These are phyloP conservation scores for Aspergillus brasiliensis DNA, from an alignment of 2,329 filamentous ascomycete species.

Conservation along the genomic window DNA sequence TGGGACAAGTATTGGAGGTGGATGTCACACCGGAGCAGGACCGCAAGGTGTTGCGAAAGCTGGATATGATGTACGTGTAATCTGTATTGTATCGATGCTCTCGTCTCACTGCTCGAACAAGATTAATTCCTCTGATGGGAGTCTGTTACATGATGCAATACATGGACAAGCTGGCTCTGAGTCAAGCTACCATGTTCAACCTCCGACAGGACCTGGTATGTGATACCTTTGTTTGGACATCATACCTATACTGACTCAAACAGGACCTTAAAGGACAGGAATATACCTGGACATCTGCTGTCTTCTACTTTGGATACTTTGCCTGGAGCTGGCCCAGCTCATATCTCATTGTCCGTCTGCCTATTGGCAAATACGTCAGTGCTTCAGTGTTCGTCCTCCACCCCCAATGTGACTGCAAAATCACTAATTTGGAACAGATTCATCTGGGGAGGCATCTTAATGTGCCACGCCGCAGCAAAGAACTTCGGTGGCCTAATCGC, in stretches of 20 bases:
- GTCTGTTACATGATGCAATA: slow-evolving; percentile 33
- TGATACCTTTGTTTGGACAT: neutral
- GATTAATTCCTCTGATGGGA: slow-evolving; percentile 32
- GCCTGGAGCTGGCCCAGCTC: slow-evolving; percentile 45
- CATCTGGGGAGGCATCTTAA: slow-evolving; percentile 36
- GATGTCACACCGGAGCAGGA: slow-evolving; percentile 26
- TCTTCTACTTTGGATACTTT: slow-evolving; percentile 41
- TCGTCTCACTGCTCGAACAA: slow-evolving; percentile 4
- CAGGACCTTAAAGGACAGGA: slow-evolving; percentile 30
- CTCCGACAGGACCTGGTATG: slow-evolving; percentile 27
- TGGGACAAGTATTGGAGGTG: slow-evolving; percentile 30
- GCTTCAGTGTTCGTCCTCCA: slow-evolving; percentile 31
- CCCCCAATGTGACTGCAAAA: neutral
- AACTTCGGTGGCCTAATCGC: slow-evolving; percentile 39
- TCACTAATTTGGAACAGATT: slow-evolving; percentile 29
- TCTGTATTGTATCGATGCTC: neutral
- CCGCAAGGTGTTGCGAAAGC: slow-evolving; percentile 27
- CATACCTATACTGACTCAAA: neutral
- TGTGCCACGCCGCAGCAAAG: slow-evolving; percentile 35
- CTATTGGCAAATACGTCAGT: slow-evolving; percentile 33
- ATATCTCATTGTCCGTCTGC: slow-evolving; percentile 38
- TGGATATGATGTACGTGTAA: slow-evolving; percentile 28
- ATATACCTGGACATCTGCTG: slow-evolving; percentile 35
- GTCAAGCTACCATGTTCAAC: slow-evolving; percentile 31
- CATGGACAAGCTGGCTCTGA: slow-evolving; percentile 37